Evolutionary conservation across 495 filamentous ascomycete genomes (phyloP), one percentile per base, ranked within the genome.

Genomic region (Elasticomyces elasticus): DNA sequence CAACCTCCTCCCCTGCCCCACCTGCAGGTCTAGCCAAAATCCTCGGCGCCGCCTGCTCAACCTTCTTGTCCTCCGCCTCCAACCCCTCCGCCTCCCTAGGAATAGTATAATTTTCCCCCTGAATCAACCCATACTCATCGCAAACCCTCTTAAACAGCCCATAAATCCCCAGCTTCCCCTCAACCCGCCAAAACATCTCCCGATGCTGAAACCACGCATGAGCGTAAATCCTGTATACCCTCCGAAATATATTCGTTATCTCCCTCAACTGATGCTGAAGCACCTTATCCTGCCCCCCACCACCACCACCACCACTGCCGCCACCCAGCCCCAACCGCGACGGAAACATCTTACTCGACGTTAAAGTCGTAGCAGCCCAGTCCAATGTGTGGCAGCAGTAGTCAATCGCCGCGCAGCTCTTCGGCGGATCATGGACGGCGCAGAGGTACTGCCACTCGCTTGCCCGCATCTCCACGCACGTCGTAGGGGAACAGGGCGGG

Each of bases 381-480:
- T 98, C 92, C 38, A 98, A 82, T 0, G 92, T 98, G 66, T 98
- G 92, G 67, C 89, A 95, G 76, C 88, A 96, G 69, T 98, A 98
- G 68, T 98, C 92, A 64, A 98, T 95, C 1, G 92, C 92, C 67
- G 90, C 95, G 74, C 92, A 98, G 56, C 79, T 79, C 70, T 97
- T 95, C 24, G 92, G 92, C 22, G 86, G 80, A 54, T 96, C 91
- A 67, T 97, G 94, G 0, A 97, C 94, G 35, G 92, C 92, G 74
- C 92, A 98, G 57, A 98, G 81, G 64, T 96, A 98, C 69, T 98
- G 92, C 92, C 92, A 98, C 72, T 98, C 92, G 45, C 82, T 86
- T 2, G 94, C 92, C 58, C 94, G 89, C 92, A 98, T 98, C 69
- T 98, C 94, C 27, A 89, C 87, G 64, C 92, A 98, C 3, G 94